Base-by-base conservation (phyloP, 306 rosid genomes). In the Cicer pinnatifidum region DNA sequence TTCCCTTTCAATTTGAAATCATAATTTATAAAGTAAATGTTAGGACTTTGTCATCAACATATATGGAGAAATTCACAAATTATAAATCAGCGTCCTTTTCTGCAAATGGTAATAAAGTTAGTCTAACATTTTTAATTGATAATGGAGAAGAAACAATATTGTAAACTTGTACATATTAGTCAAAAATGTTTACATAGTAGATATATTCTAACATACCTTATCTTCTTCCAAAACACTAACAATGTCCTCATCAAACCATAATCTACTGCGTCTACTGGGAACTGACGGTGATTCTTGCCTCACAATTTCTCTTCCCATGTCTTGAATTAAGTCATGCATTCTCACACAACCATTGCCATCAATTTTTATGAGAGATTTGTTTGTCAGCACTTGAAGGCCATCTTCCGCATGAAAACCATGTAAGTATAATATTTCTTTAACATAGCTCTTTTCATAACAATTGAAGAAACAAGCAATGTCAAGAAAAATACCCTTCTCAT, bases 201-300 rank as follows among this genome's bases (percentile, higher is more conserved):
- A 12, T 8, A 23, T 4, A 56, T 10, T 3, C 37, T 56, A 23
- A 56, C 5, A 5, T 68, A 68, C 73, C 59, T 54, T 68, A 10
- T 68, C 33, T 48, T 68, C 59, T 68, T 68, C 59, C 28, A 47
- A 48, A 68, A 68, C 73, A 68, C 4, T 45, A 33, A 69, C 47
- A 48, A 69, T 69, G 60, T 69, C 61, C 19, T 33, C 60, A 35
- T 9, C 9, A 35, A 33, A 51, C 61, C 74, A 69, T 15, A 50
- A 69, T 50, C 62, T 69, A 51, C 74, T 69, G 46, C 62, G 37
- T 1, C 8, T 37, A 0, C 62, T 62, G 15, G 62, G 74, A 16
- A 50, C 38, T 6, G 37, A 9, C 9, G 48, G 6, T 51, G 73
- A 46, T 28, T 67, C 73, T 33, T 28, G 60, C 73, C 59, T 68